Conservation (phyloP, 352 stramenopile species). For the Pythium biforme region DNA sequence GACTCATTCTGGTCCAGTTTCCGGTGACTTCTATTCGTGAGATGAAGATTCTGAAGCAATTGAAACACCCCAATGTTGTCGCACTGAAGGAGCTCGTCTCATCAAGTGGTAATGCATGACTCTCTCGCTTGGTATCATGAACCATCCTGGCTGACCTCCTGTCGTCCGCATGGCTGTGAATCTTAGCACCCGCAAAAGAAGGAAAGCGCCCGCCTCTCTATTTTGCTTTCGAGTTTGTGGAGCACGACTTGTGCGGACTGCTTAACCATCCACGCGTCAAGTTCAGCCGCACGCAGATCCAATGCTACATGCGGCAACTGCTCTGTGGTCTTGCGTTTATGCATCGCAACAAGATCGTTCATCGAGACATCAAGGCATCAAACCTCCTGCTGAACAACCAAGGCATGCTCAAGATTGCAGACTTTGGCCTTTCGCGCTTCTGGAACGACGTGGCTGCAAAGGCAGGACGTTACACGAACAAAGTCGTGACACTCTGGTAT, state of each 20-base stretch:
- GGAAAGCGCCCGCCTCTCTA: constrained; percentile 83
- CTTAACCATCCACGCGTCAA: constrained; percentile 83
- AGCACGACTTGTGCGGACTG: constrained; percentile 80
- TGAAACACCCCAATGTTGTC: constrained; percentile 95
- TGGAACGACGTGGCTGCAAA: constrained; percentile 87
- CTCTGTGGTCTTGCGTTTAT: constrained; percentile 83
- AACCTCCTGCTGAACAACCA: constrained; percentile 85
- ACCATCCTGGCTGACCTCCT: not conserved
- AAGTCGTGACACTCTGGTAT: constrained; percentile 96
- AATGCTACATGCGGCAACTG: constrained; percentile 88
- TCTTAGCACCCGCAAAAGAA: constrained; percentile 68
- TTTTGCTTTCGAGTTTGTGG: constrained; percentile 87
- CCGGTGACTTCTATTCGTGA: constrained; percentile 95
- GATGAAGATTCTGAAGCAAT: constrained; percentile 97
- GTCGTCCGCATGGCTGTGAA: not conserved
- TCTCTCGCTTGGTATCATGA: not conserved
- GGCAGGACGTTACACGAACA: constrained; percentile 90
- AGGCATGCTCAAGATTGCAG: constrained; percentile 80
- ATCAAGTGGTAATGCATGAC: constrained; percentile 46
- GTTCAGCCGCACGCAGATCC: constrained; percentile 82
- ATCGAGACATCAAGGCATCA: constrained; percentile 86
- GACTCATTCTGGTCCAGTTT: constrained; percentile 53
- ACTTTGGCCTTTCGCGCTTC: constrained; percentile 81
- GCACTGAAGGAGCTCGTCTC: constrained; percentile 95
- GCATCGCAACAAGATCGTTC: constrained; percentile 87